Base-by-base conservation (phyloP, 2,329 filamentous ascomycete species). In the Juglanconis sp. region DNA sequence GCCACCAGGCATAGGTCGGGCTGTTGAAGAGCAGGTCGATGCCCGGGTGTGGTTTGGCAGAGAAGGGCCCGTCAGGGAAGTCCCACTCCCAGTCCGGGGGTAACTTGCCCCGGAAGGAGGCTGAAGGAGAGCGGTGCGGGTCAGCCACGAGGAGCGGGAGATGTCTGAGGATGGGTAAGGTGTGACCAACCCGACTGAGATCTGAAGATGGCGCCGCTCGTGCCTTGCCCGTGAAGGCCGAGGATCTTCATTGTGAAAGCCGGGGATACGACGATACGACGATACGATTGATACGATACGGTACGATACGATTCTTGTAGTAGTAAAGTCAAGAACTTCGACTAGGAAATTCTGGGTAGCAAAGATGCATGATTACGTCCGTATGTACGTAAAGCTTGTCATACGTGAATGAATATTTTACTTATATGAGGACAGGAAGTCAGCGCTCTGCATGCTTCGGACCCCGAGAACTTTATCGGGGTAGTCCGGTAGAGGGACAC, bases 221-320 rank as follows among this genome's bases (percentile, higher is more conserved):
- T 74, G 63, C 74, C 73, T 44, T 69, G 69, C 42, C 74, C 74
- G 63, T 76, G 74, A 5, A 76, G 71, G 61, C 70, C 71, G 48
- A 76, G 73, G 36, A 75, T 61, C 51, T 64, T 69, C 69, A 74
- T 74, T 11, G 54, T 67, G 35, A 42, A 46, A 51, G 15, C 47
- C 17, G 17, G 17, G 17, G 17, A 24, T 2, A 24, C 17, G 17
- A 24, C 17, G 17, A 24, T 2, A 24, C 17, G 17, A 24, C 17
- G 17, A 24, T 24, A 24, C 17, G 17, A 24, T 24, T 24, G 17
- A 24, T 24, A 24, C 17, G 17, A n/a, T n/a, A n/a, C n/a, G n/a
- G n/a, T n/a, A n/a, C n/a, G n/a, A n/a, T n/a, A n/a, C n/a, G n/a
- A n/a, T 2, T 24, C 17, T 24, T 24, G 17, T 24, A 24, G 17